These are phyloP conservation scores for Pyrenochaeta sp. DNA, from an alignment of 2,329 filamentous ascomycete genomes.

Conservation along the genomic window DNA sequence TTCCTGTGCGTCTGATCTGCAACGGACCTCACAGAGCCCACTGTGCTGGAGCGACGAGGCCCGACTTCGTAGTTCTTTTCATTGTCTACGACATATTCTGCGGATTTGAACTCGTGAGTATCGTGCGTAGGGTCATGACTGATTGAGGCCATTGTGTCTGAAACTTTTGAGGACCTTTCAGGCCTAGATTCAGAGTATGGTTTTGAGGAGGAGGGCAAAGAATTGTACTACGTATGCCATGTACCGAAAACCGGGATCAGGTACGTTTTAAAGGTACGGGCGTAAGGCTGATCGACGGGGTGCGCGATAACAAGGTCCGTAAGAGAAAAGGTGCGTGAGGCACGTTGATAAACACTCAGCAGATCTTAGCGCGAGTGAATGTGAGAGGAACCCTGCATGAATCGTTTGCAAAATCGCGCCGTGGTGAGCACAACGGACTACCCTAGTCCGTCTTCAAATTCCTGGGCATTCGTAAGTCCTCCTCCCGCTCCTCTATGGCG, in stretches of 20 bases:
- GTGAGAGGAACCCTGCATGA: constrained; percentile 15
- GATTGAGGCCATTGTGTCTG: constrained; percentile 44
- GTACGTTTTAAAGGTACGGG: constrained; percentile 9
- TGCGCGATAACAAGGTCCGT: constrained; percentile 14
- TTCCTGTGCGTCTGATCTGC: constrained; percentile 55
- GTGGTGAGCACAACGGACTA: constrained; percentile 13
- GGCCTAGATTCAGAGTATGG: constrained; percentile 32
- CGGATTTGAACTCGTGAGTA: constrained; percentile 23
- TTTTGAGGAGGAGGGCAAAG: constrained; percentile 48
- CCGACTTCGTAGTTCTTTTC: constrained; percentile 40
- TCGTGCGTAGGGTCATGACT: constrained; percentile 35
- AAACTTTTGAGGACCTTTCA: constrained; percentile 1
- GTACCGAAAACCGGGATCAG: constrained; percentile 16
- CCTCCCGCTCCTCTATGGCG: constrained; percentile 9
- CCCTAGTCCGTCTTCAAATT: constrained; percentile 16
- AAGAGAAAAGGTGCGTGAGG: constrained; percentile 25
- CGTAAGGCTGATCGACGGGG: constrained; percentile 11
- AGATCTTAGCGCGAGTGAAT: constrained; percentile 27
- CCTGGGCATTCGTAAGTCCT: constrained; percentile 16
- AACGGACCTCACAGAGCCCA: constrained; percentile 38
- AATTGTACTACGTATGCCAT: constrained; percentile 46
- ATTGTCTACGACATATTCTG: constrained; percentile 21
- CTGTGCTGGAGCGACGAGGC: constrained; percentile 33
- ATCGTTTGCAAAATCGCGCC: constrained; percentile 10
- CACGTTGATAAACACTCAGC: constrained; percentile 30